Evolutionary conservation across 768 basidiomycete species (phyloP), one percentile per base, ranked within the genome.

Genomic region (Boletus rubescentipes): DNA sequence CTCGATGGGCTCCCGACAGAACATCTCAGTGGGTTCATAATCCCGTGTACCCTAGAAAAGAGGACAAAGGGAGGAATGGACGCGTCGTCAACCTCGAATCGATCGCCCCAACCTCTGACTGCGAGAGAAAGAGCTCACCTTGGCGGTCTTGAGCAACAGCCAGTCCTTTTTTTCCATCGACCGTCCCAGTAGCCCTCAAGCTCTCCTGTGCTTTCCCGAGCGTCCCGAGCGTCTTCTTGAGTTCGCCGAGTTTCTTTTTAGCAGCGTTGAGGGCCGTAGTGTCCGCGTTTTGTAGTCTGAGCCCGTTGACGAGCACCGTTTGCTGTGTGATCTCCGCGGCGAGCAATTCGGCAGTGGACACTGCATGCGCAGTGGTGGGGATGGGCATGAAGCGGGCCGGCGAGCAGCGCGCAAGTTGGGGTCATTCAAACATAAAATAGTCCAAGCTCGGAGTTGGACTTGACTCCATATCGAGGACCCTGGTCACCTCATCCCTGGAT

Each of bases 21-120:
- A 85, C 83, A 95, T 96, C 68, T 98, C 94, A 16, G 79, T 81
- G 16, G 96, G 92, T 40, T 89, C 88, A 73, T 93, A 98, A 72
- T 99, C 97, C 46, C 92, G 83, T 15, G 97, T 98, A 34, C 97
- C 97, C 90, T 96, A 51, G 16, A n/a, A 41, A 39, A n/a, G 26
- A 26, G 26, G 26, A n/a, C n/a, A n/a, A n/a, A n/a, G n/a, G n/a
- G 29, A 34, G 10, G 23, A n/a, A n/a, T n/a, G 2, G 9, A 30
- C 3, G 2, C 36, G 21, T 36, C 14, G 45, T 51, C 44, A 47
- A 40, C 20, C 31, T 43, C 51, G 59, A 61, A 23, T 46, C 44
- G 62, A n/a, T n/a, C n/a, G n/a, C n/a, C n/a, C n/a, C n/a, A n/a
- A 62, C 58, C 59, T 53, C 57, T 11, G 15, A 34, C 10, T 5